Percentiles rank a stretch among this genome's conserved stretches.
Evolutionary conservation across 2,329 filamentous ascomycete species (phyloP).

Genomic region (Curvularia spicifera): DNA sequence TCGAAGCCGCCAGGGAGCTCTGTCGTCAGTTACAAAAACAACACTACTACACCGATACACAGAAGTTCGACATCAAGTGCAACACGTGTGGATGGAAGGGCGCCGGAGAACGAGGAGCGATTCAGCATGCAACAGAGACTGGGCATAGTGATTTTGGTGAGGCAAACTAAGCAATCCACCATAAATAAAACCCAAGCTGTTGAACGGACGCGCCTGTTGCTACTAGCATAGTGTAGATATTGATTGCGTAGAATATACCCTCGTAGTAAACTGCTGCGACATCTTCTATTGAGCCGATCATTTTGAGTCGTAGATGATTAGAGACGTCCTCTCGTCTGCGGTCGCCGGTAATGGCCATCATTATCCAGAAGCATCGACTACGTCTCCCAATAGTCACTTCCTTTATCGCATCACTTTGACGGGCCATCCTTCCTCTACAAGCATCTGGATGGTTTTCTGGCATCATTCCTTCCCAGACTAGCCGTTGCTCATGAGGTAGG

Average conservation of each 20-base stretch:
- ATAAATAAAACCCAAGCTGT: background rate
- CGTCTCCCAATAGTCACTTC: background rate
- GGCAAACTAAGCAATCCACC: slow-evolving; percentile 23
- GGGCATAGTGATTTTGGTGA: slow-evolving; percentile 52
- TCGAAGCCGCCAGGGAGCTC: slow-evolving; percentile 64
- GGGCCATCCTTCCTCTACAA: background rate
- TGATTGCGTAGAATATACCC: background rate
- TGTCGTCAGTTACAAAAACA: slow-evolving; percentile 67
- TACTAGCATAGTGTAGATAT: background rate
- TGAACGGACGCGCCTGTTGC: background rate
- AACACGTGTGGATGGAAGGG: slow-evolving; percentile 74
- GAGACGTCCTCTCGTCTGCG: background rate
- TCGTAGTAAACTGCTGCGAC: background rate
- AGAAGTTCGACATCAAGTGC: slow-evolving; percentile 78
- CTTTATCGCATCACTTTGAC: background rate
- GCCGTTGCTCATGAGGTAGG: no score
- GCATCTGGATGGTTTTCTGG: background rate
- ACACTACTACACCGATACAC: slow-evolving; percentile 89
- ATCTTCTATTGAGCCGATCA: background rate
- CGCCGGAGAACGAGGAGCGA: slow-evolving; percentile 68
- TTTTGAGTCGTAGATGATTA: background rate
- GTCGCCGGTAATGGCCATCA: background rate
- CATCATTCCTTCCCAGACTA: no score
- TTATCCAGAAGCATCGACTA: background rate
- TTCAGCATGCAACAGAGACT: slow-evolving; percentile 66